Percentiles rank a stretch among this genome's conserved stretches.
These are phyloP conservation scores for Phialophora chinensis DNA, from an alignment of 2,329 filamentous ascomycete genomes.

Conservation along the genomic window DNA sequence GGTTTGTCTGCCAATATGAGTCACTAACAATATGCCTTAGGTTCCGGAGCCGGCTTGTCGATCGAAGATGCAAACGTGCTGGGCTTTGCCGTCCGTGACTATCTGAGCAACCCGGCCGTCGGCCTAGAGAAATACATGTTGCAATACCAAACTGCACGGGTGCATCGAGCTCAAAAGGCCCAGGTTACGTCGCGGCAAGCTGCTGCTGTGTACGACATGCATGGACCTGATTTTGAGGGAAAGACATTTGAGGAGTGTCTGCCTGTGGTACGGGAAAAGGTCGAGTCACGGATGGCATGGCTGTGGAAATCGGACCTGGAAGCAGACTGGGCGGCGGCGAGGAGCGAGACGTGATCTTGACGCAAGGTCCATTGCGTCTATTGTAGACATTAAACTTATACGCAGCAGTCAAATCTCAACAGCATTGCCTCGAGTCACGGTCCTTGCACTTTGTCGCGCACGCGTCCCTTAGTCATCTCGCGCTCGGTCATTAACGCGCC, in stretches of 20 bases:
- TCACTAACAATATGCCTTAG: not conserved
- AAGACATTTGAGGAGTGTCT: slow-evolving; percentile 19
- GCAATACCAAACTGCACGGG: slow-evolving; percentile 12
- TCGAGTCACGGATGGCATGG: slow-evolving; percentile 19
- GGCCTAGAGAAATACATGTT: slow-evolving; percentile 6
- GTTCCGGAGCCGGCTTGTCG: slow-evolving; percentile 14
- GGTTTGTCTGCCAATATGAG: not conserved
- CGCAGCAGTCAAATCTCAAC: too few relatives aligned
- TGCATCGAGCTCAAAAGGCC: slow-evolving; percentile 17
- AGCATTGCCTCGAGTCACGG: too few relatives aligned
- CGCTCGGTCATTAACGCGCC: not conserved
- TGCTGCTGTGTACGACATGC: slow-evolving; percentile 19
- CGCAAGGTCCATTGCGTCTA: not conserved
- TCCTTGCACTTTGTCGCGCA: not conserved
- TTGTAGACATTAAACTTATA: too few relatives aligned
- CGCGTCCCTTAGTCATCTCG: not conserved
- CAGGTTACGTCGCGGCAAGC: slow-evolving; percentile 19
- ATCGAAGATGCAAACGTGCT: slow-evolving; percentile 19
- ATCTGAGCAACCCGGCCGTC: slow-evolving; percentile 6
- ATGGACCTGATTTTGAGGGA: slow-evolving; percentile 18
- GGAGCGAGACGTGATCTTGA: not conserved
- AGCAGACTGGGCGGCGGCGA: slow-evolving; percentile 14
- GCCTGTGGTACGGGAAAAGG: slow-evolving; percentile 15
- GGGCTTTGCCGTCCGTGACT: slow-evolving; percentile 17
- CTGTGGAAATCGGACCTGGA: slow-evolving; percentile 18